Evolutionary conservation across 75 land plant species (phyloP), one percentile per base, ranked within the genome.

Genomic region (Pinus albicaulis): DNA sequence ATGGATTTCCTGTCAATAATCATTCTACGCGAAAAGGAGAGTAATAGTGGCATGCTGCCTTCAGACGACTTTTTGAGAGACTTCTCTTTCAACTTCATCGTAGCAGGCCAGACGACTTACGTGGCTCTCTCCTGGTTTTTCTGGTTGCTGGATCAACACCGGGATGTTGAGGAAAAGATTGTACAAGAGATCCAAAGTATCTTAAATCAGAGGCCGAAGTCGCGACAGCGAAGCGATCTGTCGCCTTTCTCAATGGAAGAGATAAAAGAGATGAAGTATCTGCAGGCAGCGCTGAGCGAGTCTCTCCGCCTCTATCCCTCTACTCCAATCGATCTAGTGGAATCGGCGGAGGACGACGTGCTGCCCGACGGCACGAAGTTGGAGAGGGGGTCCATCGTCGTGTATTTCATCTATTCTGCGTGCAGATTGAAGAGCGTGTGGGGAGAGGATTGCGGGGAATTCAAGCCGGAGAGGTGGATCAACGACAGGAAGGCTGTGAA

Each of bases 221-320:
- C 86, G 61, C 0, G 85, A 82, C 53, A 65, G 75, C 4, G 31
- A 22, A 16, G 3, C 12, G 23, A 52, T 20, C 63, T 11, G 59
- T 19, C 48, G 59, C 23, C 20, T 4, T 48, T 61, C n/a, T 55
- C 31, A 61, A 62, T 48, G 44, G 74, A 85, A n/a, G 62, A 38
- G 13, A 57, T 92, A 58, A 82, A 83, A 55, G 81, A 85, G 78
- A 74, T 94, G 83, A 76, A 63, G 23, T 78, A 76, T 38, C 36
- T 90, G 68, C 80, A 88, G 19, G 97, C 97, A 14, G 85, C 86
- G 52, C 56, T 94, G 41, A 84, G 86, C 25, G 97, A 94, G 68
- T 77, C 88, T 53, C 85, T 94, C 83, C 75, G 97, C 65, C 84
- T 94, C 8, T 94, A 89, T 76, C 97, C 97, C 7, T 90, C 97